Percentiles rank a stretch among this genome's conserved stretches.
Conservation (phyloP, 768 basidiomycete genomes). For the Suillus placidus region DNA sequence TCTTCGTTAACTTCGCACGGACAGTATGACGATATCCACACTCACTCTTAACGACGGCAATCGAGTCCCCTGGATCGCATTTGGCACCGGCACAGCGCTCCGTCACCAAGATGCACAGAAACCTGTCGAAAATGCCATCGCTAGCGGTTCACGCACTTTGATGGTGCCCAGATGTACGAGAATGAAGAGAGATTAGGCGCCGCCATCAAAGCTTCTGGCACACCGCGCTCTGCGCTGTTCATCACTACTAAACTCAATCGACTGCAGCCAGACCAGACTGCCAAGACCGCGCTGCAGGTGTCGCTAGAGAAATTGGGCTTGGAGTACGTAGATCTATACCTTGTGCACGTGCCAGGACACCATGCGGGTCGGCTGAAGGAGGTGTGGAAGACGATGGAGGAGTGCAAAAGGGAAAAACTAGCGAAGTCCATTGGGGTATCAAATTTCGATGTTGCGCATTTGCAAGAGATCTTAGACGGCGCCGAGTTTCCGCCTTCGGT, state of each 20-base stretch:
- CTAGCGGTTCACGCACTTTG: conserved; percentile 30
- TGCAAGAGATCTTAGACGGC: conserved; percentile 52
- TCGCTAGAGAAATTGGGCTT: conserved; percentile 37
- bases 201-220: conserved; percentile 32
- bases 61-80: conserved; percentile 40
- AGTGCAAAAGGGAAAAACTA: conserved; percentile 46
- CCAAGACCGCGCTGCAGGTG: conserved; percentile 28
- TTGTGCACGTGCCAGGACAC: conserved; percentile 43
- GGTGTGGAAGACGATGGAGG: conserved; percentile 61
- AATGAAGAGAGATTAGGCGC: conserved; percentile 39
- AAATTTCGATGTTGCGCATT: conserved; percentile 58
- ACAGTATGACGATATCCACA: conserved; percentile 25
- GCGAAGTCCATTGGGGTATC: conserved; percentile 62
- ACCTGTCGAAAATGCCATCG: conserved; percentile 29
- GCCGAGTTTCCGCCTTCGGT: conserved; percentile 65
- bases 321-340: conserved; percentile 46
- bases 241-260: conserved; percentile 60
- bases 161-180: background rate
- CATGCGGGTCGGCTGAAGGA: conserved; percentile 31
- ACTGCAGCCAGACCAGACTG: conserved; percentile 48
- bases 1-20: background rate
- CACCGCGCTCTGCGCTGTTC: conserved; percentile 41
- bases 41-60: conserved; percentile 41
- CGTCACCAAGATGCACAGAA: conserved; percentile 31
- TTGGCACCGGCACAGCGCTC: conserved; percentile 35